Evolutionary conservation across 192 early-diverging fungal species (phyloP), one percentile per base, ranked within the genome.

Genomic region (Backusella psychrophila): DNA sequence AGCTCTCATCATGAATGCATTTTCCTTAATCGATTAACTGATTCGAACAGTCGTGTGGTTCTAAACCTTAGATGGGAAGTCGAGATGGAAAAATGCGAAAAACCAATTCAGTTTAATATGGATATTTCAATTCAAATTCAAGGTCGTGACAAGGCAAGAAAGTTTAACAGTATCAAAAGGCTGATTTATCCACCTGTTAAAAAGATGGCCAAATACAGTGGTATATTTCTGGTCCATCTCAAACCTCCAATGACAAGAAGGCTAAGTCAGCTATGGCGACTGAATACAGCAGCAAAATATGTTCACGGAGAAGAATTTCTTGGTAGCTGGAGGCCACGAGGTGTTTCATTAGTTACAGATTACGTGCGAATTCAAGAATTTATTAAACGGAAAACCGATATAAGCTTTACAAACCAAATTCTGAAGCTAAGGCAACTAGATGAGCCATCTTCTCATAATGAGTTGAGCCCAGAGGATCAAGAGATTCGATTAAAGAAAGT

Each of bases 291-390:
- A 15, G 83, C 85, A 26, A 88, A 92, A 77, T 92, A 93, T 75
- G 90, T 94, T 21, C 89, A 92, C 11, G 93, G 92, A 41, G 88
- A 93, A 72, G 93, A 94, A 66, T 85, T 87, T 31, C 78, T 94
- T 66, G 84, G 81, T 2, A 67, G 63, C 6, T 93, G 92, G 92
- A 85, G 89, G 53, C 93, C 93, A 4, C 87, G 92, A 5, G 90
- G 93, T 34, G 85, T 94, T 1, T 89, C 85, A 0, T 78, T 90
- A 52, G 83, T 94, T 8, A 83, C 87, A 46, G 91, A 89, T 34
- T 93, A 79, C 69, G 75, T 77, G 44, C 39, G 77, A 2, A 80
- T 76, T 17, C 80, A 73, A 29, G 74, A 76, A 4, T 46, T 67
- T 8, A 73, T 89, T 19, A 46, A 49, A 19, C 72, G 35, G 17